Evolutionary conservation across 2,329 filamentous ascomycete species (phyloP), one percentile per base, ranked within the genome.

Genomic region (Myriosclerotinia duriaeana): DNA sequence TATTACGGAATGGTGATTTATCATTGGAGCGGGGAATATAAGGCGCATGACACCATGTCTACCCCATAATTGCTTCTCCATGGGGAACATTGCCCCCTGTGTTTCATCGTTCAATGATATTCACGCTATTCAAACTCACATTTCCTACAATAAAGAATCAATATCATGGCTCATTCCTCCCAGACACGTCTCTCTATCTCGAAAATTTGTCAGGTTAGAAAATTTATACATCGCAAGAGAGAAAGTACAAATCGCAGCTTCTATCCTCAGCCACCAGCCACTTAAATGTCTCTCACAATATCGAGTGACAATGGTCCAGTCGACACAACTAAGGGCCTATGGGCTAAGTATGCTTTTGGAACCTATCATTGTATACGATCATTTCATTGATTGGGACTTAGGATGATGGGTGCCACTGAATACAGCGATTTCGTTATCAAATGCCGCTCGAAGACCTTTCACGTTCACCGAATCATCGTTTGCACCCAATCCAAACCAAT

Each of bases 391-490:
- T 36, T 4, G 20, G 3, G 7, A 7, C 44, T n/a, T 44, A 64
- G 61, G 40, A 55, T 64, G 61, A 54, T 64, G 61, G 36, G 22
- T 17, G 46, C 61, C 34, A 64, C 36, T 36, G 53, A 65, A 40
- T 72, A 70, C 44, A 67, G 66, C 22, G 71, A 73, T 46, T 42
- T 73, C 20, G 65, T 58, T 5, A 70, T 74, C 26, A 60, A 62
- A 30, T 71, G 69, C 46, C 40, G 69, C 38, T 60, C 55, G 3
- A 60, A 44, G n/a, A 62, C 30, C 12, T 74, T 67, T 44, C 68
- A 69, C 20, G 71, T 71, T 26, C 72, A 73, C 65, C 62, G 64
- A 38, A 59, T 58, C 8, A 54, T 72, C 22, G 65, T 73, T n/a
- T 72, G 71, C 53, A 30, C 59, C 1, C 69, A 69, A 64, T 71